Evolutionary conservation across 2,329 filamentous ascomycete species (phyloP), one percentile per base, ranked within the genome.

Genomic region (Ophiocordyceps camponoti-rufipedis): DNA sequence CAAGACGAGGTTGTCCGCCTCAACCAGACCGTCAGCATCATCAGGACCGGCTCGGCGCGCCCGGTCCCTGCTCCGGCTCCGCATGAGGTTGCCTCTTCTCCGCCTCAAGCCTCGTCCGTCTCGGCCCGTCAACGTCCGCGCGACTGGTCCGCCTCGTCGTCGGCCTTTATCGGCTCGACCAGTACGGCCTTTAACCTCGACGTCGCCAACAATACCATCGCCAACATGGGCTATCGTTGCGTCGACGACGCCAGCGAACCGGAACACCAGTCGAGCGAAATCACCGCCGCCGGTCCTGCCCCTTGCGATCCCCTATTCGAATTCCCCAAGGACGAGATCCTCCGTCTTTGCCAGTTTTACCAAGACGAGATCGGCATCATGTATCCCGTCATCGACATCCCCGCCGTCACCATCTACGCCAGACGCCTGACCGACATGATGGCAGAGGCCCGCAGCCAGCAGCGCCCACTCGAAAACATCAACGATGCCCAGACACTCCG

Each of bases 321-420:
- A 8, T 74, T 93, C 43, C 74, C 75, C 45, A 80, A 81, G 54
- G 78, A 87, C 33, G 87, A 95, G 56, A 85, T 91, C 54, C 61
- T 89, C 18, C 76, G 85, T 1, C 64, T 95, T 13, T 85, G 85
- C 51, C 71, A 75, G 13, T 68, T 93, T 0, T 89, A 91, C 56
- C 84, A 94, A 52, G 87, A 95, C 54, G 88, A 95, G 58, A 80
- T 93, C 54, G 85, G 85, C 41, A 75, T 89, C 54, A 93, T 94
- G 85, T 94, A 94, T 58, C 89, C 89, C 0, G 75, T 94, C 4
- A 61, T 94, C 42, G 75, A 85, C 52, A 82, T 94, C 33, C 75
- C 82, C 40, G 71, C 71, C 40, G 67, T 93, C 38, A 78, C 84
- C 35, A 67, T 69, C 6, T 83, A 94, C 58, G 79, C 80, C 7